These are phyloP conservation scores for Coemansia sp. DNA, from an alignment of 192 early-diverging fungal species.

Conservation along the genomic window DNA sequence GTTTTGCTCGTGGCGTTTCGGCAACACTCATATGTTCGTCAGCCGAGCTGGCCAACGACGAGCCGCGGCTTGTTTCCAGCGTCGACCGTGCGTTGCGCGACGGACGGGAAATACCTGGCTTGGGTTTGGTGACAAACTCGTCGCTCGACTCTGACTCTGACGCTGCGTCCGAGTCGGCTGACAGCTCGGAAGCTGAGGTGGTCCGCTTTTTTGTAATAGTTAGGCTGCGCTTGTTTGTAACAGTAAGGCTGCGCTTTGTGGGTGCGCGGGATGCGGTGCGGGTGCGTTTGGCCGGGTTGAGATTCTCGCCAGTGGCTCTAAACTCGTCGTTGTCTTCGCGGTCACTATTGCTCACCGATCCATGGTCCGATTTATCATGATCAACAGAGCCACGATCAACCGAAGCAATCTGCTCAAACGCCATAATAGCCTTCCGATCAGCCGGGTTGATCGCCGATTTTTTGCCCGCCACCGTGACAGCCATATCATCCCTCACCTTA, in stretches of 20 bases:
- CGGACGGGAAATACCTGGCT: conserved; percentile 18
- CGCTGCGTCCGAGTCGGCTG: neutral
- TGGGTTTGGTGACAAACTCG: neutral
- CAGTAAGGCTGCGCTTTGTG: conserved; percentile 2
- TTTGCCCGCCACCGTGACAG: conserved; percentile 19
- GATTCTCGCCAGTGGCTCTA: conserved; percentile 1
- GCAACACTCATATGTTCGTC: neutral
- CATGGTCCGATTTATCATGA: neutral
- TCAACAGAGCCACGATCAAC: too few relatives aligned
- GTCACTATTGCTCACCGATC: neutral
- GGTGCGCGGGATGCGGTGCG: neutral
- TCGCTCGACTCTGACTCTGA: neutral
- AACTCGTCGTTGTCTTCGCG: conserved; percentile 4
- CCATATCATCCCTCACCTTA: neutral
- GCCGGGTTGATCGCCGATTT: conserved; percentile 16
- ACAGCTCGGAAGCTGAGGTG: neutral
- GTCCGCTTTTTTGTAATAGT: neutral
- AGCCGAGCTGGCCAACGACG: neutral
- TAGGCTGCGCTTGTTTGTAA: neutral
- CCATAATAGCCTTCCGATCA: conserved; percentile 29
- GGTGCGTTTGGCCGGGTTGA: neutral
- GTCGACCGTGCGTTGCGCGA: conserved; percentile 44
- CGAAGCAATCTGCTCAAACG: conserved; percentile 24
- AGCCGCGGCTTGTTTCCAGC: conserved; percentile 2
- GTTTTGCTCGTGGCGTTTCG: neutral